Conservation (phyloP, 305 asterid species). For the Salvia sclarea region DNA sequence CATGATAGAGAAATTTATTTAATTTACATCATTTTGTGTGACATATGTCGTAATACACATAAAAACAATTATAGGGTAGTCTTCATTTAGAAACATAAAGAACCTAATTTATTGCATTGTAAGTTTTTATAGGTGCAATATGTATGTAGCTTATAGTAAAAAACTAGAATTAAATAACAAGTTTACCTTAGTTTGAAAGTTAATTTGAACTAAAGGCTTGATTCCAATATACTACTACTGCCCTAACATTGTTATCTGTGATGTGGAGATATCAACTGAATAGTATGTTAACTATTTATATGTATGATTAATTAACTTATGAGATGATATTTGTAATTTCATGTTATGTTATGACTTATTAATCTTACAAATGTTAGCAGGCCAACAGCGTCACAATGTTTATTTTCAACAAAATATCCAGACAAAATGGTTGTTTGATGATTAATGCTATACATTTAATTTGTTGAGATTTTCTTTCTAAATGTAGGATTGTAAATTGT, state of each 20-base stretch:
- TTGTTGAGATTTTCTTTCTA: background rate
- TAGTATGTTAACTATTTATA: conserved; percentile 7
- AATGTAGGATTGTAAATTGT: background rate
- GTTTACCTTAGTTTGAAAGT: conserved; percentile 42
- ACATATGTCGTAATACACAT: too few species aligned
- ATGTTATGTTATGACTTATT: background rate
- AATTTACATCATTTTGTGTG: too few species aligned
- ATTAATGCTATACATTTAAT: background rate
- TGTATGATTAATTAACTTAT: background rate
- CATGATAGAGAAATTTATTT: too few species aligned
- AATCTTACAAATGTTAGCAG: background rate
- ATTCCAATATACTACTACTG: conserved; percentile 37
- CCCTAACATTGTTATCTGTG: conserved; percentile 38
- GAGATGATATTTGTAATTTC: background rate
- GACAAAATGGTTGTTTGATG: background rate
- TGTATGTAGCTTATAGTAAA: background rate
- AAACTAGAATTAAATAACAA: background rate
- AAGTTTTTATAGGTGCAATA: conserved; percentile 1
- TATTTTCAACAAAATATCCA: background rate
- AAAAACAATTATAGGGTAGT: too few species aligned
- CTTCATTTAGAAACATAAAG: too few species aligned
- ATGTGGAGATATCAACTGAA: conserved; percentile 40
- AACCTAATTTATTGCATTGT: background rate
- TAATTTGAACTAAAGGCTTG: conserved; percentile 37
- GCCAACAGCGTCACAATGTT: background rate